Percentiles rank a stretch among this genome's conserved stretches.
These are phyloP conservation scores for Obba rivulosa DNA, from an alignment of 768 basidiomycete species.

Conservation along the genomic window DNA sequence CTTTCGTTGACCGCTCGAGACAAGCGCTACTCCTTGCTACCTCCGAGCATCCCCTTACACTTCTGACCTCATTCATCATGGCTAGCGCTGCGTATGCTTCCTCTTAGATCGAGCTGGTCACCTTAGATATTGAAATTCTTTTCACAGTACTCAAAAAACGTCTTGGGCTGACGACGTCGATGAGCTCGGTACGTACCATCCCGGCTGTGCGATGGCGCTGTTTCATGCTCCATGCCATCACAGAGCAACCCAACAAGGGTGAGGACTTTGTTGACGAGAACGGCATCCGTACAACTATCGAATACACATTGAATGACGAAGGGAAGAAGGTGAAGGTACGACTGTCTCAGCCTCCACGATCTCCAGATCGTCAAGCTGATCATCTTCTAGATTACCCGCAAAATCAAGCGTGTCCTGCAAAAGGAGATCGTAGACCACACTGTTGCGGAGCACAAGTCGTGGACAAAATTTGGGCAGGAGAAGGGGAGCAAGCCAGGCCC, in stretches of 20 bases:
- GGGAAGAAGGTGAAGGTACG: slow-evolving; percentile 91
- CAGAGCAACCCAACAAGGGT: slow-evolving; percentile 47
- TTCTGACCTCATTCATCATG: background rate
- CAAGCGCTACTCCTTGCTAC: no score
- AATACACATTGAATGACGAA: slow-evolving; percentile 83
- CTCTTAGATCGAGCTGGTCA: background rate
- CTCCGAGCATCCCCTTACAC: no score
- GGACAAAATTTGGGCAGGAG: slow-evolving; percentile 92
- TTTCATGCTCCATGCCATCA: background rate
- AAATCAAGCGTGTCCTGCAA: slow-evolving; percentile 80
- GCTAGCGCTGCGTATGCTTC: slow-evolving; percentile 1
- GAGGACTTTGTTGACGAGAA: slow-evolving; percentile 80
- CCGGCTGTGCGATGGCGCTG: background rate
- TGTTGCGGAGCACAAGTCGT: slow-evolving; percentile 90
- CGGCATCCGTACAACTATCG: slow-evolving; percentile 80
- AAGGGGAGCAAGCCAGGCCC: slow-evolving; percentile 84
- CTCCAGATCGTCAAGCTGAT: background rate
- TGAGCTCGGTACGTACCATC: slow-evolving; percentile 48
- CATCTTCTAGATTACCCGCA: slow-evolving; percentile 68
- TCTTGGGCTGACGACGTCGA: slow-evolving; percentile 90
- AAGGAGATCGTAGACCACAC: slow-evolving; percentile 91
- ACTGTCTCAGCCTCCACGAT: background rate
- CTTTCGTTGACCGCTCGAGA: no score
- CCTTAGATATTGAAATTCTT: background rate
- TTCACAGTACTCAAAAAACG: slow-evolving; percentile 43